Percentiles rank a stretch among this genome's conserved stretches.
These are phyloP conservation scores for Syncephalastrum racemosum DNA, from an alignment of 371 early-diverging fungal genomes.

Conservation along the genomic window DNA sequence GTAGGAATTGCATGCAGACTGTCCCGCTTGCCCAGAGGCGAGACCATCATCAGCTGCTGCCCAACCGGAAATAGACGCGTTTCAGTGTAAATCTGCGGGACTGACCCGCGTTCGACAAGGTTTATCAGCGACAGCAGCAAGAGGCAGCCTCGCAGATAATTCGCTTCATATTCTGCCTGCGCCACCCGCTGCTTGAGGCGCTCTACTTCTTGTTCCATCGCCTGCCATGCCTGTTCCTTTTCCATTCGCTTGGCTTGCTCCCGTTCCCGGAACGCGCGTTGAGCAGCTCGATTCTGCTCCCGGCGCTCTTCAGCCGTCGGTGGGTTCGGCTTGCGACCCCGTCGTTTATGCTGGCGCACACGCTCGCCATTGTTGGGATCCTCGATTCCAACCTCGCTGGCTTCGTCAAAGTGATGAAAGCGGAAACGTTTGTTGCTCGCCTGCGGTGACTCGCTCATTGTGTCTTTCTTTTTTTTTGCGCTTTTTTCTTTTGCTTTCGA, in stretches of 20 bases:
- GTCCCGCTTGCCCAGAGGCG: neutral
- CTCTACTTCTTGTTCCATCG: conserved; percentile 20
- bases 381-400: conserved; percentile 36
- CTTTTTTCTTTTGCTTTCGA: too few relatives aligned
- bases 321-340: conserved; percentile 40
- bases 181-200: conserved; percentile 16
- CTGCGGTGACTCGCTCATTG: too few relatives aligned
- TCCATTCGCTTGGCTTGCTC: conserved; percentile 58
- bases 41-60: conserved; percentile 1
- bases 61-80: conserved; percentile 10
- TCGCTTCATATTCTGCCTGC: conserved; percentile 28
- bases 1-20: conserved; percentile 13
- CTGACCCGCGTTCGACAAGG: conserved; percentile 26
- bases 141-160: conserved; percentile 27
- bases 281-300: conserved; percentile 73
- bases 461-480: too few relatives aligned
- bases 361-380: conserved; percentile 35
- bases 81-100: conserved; percentile 35
- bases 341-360: conserved; percentile 36
- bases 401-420: conserved; percentile 45
- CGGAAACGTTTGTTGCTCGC: conserved; percentile 7
- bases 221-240: conserved; percentile 64
- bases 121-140: conserved; percentile 28
- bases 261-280: conserved; percentile 73
- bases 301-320: conserved; percentile 56